Evolutionary conservation across 306 rosid species (phyloP).

Genomic region (Sicyos baderoa): DNA sequence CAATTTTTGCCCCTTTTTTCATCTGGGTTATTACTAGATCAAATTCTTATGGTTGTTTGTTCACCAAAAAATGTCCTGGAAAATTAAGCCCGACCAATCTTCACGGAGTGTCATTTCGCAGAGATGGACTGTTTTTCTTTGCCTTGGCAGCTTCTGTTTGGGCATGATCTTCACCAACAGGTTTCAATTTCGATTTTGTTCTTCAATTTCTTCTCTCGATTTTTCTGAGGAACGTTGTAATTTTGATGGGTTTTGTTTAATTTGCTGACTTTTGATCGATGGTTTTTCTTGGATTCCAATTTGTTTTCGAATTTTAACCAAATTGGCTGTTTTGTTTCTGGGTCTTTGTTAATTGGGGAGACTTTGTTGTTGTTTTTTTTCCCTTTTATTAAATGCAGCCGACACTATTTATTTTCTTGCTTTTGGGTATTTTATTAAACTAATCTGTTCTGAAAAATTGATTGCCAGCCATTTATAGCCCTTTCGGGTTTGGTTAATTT

Average conservation of each 20-base stretch:
- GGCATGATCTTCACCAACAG: conserved; percentile 24
- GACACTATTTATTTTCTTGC: not conserved
- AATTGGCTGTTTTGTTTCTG: not conserved
- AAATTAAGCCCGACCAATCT: conserved; percentile 15
- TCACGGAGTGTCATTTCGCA: conserved; percentile 20
- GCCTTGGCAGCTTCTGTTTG: conserved; percentile 22
- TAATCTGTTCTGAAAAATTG: not conserved
- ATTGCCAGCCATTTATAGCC: not conserved
- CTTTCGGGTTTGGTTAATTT: not conserved
- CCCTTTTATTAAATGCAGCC: conserved; percentile 12
- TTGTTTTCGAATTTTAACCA: too few species aligned
- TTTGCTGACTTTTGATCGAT: not conserved
- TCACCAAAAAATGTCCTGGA: conserved; percentile 20
- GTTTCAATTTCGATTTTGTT: not conserved
- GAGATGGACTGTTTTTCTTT: conserved; percentile 21
- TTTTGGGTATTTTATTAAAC: not conserved
- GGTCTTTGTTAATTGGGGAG: conserved; percentile 1
- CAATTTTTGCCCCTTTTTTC: not conserved
- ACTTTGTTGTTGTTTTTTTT: not conserved
- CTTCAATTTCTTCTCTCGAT: not conserved
- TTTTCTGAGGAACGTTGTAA: not conserved
- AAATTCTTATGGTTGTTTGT: not conserved
- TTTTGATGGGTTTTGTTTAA: conserved; percentile 3
- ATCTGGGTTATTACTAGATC: conserved; percentile 6
- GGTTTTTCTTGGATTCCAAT: conserved; percentile 1